A percentile compares a stretch with the other conserved stretches of the same genome.
Evolutionary conservation across 108 stramenopile species (phyloP).

Genomic region (Pseudonitzschia multiseries): DNA sequence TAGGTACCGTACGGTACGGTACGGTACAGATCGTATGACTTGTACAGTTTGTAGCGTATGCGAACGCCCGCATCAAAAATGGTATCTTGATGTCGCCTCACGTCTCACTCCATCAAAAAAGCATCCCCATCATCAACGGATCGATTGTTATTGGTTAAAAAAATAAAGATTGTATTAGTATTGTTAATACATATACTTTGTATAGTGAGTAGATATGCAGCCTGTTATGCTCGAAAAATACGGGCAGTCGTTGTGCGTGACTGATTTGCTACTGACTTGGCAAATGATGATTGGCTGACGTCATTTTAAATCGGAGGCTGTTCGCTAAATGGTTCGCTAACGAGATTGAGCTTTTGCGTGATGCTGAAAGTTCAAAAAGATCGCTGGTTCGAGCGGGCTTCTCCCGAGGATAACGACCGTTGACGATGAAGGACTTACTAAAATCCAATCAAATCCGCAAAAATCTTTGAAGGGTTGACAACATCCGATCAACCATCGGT

Average conservation of each 20-base stretch:
- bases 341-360: not conserved
- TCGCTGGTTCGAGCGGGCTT: not conserved
- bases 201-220: no score
- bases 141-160: not conserved
- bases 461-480: not conserved
- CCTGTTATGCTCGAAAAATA: no score
- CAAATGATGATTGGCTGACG: not conserved
- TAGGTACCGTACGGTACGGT: no score
- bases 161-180: not conserved
- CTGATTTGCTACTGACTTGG: not conserved
- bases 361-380: not conserved
- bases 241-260: not conserved
- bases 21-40: no score
- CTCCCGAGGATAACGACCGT: not conserved
- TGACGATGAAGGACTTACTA: not conserved
- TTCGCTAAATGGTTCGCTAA: slow-evolving; percentile 3
- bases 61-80: no score
- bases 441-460: not conserved
- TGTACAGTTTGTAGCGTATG: no score
- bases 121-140: not conserved
- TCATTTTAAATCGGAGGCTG: not conserved
- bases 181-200: not conserved
- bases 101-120: not conserved
- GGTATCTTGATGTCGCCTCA: not conserved
- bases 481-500: not conserved